Percentiles rank a stretch among this genome's conserved stretches.
Conservation (phyloP, 768 basidiomycete species). For the Collybia sordida region DNA sequence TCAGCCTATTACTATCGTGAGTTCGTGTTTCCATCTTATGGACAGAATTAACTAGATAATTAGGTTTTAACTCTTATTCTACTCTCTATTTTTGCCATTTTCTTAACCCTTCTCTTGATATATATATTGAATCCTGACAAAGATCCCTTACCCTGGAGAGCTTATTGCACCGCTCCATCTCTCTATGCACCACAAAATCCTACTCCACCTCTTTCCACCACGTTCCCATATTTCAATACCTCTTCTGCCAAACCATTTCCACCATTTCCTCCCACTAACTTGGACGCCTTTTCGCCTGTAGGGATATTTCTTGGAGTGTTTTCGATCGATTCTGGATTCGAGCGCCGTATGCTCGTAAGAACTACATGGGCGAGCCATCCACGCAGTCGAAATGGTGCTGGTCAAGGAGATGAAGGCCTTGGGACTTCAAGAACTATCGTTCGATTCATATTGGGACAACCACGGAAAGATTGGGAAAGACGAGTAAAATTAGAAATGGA, state of each 20-base stretch:
- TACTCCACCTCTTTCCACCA: constrained; percentile 37
- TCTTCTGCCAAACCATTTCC: constrained; percentile 28
- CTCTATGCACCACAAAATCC: constrained; percentile 30
- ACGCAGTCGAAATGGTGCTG: constrained; percentile 74
- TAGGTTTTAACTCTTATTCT: constrained; percentile 73
- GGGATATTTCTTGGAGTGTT: constrained; percentile 91
- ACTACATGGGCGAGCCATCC: constrained; percentile 88
- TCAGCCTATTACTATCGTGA: constrained; percentile 79
- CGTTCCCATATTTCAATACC: constrained; percentile 38
- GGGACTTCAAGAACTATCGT: constrained; percentile 85
- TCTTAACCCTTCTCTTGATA: constrained; percentile 84
- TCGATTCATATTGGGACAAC: constrained; percentile 87
- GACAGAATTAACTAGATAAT: background rate
- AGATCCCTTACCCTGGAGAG: constrained; percentile 89
- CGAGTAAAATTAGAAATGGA: constrained; percentile 88
- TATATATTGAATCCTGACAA: constrained; percentile 97
- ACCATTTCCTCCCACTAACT: constrained; percentile 69
- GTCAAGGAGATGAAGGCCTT: constrained; percentile 61
- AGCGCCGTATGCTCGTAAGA: constrained; percentile 84
- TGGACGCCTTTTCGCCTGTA: constrained; percentile 77
- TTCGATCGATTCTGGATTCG: constrained; percentile 80
- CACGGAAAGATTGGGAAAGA: constrained; percentile 75
- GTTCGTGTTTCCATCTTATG: constrained; percentile 25
- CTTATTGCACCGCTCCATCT: constrained; percentile 78
- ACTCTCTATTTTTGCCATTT: constrained; percentile 78